Evolutionary conservation across 768 basidiomycete genomes (phyloP), one percentile per base, ranked within the genome.

Genomic region (Boletales sp.): DNA sequence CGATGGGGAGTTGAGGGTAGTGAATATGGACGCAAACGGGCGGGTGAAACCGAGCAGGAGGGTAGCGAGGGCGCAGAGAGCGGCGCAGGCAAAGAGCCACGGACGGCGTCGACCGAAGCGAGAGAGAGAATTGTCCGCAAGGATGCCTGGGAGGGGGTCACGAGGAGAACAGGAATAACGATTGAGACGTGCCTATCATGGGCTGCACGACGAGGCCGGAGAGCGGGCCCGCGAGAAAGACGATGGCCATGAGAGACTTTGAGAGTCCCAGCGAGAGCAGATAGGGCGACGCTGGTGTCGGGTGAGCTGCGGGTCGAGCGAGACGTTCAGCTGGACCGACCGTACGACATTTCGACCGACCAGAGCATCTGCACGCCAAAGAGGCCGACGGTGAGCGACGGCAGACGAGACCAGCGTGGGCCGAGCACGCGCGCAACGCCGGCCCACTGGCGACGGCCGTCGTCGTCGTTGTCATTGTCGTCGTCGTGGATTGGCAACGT

Each of bases 331-430:
- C 43, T 11, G 43, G 17, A 59, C 32, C 47, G 21, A 59, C 89
- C 91, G 54, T 95, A 94, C 0, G 90, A 86, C 90, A 97, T 94
- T 62, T 97, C 94, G 12, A 95, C 86, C 2, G 87, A 87, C 94
- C 94, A 97, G 41, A 95, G 81, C 52, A 92, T 82, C 65, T 91
- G 89, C 1, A 94, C 83, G 7, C 94, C 94, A 3, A 92, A 68
- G 45, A 94, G 70, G 1, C 90, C 87, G 8, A 93, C 60, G 0
- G 92, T 94, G 35, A 95, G 67, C 3, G 77, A 74, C 1, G 88
- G 86, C 24, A 88, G 67, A 41, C 79, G 82, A 0, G 78, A 63
- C 83, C 84, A 90, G 52, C 61, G 55, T 1, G 91, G 90, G 0
- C 90, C 89, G 7, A 77, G 55, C 24, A 92, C 80, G 49, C 71